These are phyloP conservation scores for Candida labiduridarum DNA, from an alignment of 1,139 yeast species.

Conservation along the genomic window DNA sequence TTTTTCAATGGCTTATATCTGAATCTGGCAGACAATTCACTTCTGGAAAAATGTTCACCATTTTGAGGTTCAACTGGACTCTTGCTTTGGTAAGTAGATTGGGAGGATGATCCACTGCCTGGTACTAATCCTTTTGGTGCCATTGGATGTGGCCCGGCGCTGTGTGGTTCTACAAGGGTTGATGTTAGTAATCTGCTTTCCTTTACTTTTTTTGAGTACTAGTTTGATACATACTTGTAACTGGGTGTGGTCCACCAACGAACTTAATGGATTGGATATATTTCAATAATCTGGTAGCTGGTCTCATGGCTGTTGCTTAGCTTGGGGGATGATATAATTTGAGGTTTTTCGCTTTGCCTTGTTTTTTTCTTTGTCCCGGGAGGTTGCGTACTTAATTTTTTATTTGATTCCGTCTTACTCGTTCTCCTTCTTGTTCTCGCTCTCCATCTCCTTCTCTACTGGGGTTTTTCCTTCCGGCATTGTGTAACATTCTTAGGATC, in stretches of 20 bases:
- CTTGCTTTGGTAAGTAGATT: conserved; percentile 23
- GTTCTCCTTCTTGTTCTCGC: neutral
- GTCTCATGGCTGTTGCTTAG: conserved; percentile 16
- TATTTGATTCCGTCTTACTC: neutral
- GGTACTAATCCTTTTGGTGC: conserved; percentile 58
- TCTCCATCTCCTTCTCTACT: too few relatives aligned
- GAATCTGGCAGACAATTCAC: conserved; percentile 70
- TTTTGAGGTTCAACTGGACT: conserved; percentile 43
- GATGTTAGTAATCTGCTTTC: conserved; percentile 6
- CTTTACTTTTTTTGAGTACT: neutral
- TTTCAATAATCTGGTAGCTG: conserved; percentile 31
- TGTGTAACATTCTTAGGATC: too few relatives aligned
- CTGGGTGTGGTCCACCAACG: conserved; percentile 61
- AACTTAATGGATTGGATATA: conserved; percentile 63
- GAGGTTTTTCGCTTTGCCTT: conserved; percentile 2
- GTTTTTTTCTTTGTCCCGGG: conserved; percentile 3
- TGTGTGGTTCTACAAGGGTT: conserved; percentile 18
- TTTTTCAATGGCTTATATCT: conserved; percentile 64
- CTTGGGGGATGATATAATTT: neutral
- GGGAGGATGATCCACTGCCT: conserved; percentile 21
- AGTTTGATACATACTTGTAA: conserved; percentile 20
- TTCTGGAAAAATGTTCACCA: conserved; percentile 59
- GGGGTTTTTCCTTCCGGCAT: too few relatives aligned
- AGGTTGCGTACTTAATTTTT: neutral
- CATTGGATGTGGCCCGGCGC: conserved; percentile 46